Evolutionary conservation across 257 asterid genomes (phyloP).

Genomic region (Solanum pinnatisectum): DNA sequence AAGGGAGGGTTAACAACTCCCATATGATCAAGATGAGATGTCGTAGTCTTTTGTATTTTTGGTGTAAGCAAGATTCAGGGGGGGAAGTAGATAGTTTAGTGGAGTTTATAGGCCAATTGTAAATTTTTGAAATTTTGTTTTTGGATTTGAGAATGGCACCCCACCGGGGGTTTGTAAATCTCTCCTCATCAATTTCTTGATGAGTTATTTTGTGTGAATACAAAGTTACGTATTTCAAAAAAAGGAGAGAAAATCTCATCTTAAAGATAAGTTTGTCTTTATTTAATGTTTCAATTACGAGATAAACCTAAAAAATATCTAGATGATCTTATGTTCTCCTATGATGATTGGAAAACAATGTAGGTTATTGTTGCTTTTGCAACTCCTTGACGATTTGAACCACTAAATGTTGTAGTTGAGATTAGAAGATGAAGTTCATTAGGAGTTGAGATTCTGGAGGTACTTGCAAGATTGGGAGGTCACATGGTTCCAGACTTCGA

Average conservation of each 20-base stretch:
- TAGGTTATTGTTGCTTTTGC: not conserved
- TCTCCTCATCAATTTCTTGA: too few species aligned
- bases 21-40: too few species aligned
- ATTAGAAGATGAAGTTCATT: not conserved
- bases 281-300: too few species aligned
- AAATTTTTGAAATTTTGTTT: too few species aligned
- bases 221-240: too few species aligned
- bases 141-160: too few species aligned
- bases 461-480: not conserved
- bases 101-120: too few species aligned
- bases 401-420: not conserved
- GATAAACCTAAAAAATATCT: not conserved
- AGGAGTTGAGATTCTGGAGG: not conserved
- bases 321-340: not conserved
- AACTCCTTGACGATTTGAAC: not conserved
- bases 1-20: not conserved
- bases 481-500: not conserved
- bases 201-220: too few species aligned
- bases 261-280: not conserved
- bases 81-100: too few species aligned
- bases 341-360: not conserved
- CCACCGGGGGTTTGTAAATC: too few species aligned
- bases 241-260: not conserved
- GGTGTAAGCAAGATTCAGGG: too few species aligned
- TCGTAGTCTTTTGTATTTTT: too few species aligned